Conservation (phyloP, 2,329 filamentous ascomycete genomes). For the Phoma sp. region DNA sequence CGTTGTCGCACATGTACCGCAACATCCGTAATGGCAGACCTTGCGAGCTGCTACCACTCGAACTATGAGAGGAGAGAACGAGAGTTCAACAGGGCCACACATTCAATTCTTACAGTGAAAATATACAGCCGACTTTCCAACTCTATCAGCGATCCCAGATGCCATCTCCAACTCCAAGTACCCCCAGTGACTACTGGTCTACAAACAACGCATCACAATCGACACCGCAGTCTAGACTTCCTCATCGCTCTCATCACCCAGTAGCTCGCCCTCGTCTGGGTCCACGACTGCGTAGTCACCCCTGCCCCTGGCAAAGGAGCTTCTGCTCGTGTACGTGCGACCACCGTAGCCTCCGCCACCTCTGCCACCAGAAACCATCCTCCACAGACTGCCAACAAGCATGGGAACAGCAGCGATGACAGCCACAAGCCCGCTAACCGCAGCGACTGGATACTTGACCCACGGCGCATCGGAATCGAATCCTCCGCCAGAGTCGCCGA, state of each 20-base stretch:
- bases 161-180: slow-evolving; percentile 3
- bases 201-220: neutral
- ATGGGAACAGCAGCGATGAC: slow-evolving; percentile 66
- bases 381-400: slow-evolving; percentile 74
- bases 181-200: neutral
- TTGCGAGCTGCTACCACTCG: neutral
- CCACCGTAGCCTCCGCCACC: slow-evolving; percentile 57
- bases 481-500: slow-evolving; percentile 68
- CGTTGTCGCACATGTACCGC: neutral
- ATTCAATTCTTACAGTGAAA: slow-evolving; percentile 22
- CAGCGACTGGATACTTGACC: slow-evolving; percentile 74
- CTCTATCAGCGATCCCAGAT: too few relatives aligned
- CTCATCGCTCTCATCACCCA: slow-evolving; percentile 93
- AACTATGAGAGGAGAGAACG: slow-evolving; percentile 3
- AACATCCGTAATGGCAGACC: slow-evolving; percentile 5
- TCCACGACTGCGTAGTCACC: slow-evolving; percentile 90
- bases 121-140: slow-evolving; percentile 14
- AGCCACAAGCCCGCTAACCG: slow-evolving; percentile 61
- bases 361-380: slow-evolving; percentile 60
- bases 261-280: slow-evolving; percentile 90
- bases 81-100: slow-evolving; percentile 2
- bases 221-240: slow-evolving; percentile 63
- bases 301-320: slow-evolving; percentile 84
- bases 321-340: slow-evolving; percentile 82
- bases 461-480: slow-evolving; percentile 73